These are phyloP conservation scores for Colletotrichum trifolii DNA, from an alignment of 2,329 filamentous ascomycete genomes.

Conservation along the genomic window DNA sequence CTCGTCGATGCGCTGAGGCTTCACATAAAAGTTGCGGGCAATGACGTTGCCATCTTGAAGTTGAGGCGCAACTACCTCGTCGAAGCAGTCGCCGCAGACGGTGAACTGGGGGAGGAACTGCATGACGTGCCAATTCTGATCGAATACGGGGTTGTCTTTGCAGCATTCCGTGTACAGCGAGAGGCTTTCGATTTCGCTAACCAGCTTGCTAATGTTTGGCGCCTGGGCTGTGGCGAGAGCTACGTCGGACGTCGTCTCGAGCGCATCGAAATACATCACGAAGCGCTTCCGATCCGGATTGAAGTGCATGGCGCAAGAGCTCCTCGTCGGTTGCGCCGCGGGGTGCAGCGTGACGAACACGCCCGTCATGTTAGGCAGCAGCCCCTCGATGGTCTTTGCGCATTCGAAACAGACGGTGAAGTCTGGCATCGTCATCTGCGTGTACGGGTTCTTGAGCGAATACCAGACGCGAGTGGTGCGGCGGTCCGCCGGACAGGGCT, in stretches of 20 bases:
- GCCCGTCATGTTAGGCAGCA: conserved; percentile 78
- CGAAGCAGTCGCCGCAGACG: conserved; percentile 88
- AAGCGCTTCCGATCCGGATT: conserved; percentile 63
- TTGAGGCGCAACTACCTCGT: conserved; percentile 80
- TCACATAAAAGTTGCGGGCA: conserved; percentile 73
- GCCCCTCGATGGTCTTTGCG: conserved; percentile 74
- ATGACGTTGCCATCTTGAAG: conserved; percentile 64
- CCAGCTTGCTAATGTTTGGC: conserved; percentile 70
- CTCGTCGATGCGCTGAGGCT: conserved; percentile 64
- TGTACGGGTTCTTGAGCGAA: conserved; percentile 76
- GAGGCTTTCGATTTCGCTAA: conserved; percentile 71
- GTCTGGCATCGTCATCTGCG: conserved; percentile 70
- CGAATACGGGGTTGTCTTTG: conserved; percentile 70
- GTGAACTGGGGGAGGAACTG: conserved; percentile 80
- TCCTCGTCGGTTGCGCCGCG: conserved; percentile 56
- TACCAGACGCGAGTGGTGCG: conserved; percentile 76
- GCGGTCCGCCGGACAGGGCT: conserved; percentile 67
- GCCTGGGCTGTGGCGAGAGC: conserved; percentile 56
- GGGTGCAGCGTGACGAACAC: conserved; percentile 69
- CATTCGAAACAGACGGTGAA: conserved; percentile 84
- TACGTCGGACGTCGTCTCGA: conserved; percentile 67
- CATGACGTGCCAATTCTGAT: conserved; percentile 81
- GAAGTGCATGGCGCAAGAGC: conserved; percentile 77
- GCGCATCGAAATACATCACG: conserved; percentile 67
- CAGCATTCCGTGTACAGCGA: conserved; percentile 71